Conservation (phyloP, 495 filamentous ascomycete species). For the Tuber aestivum region DNA sequence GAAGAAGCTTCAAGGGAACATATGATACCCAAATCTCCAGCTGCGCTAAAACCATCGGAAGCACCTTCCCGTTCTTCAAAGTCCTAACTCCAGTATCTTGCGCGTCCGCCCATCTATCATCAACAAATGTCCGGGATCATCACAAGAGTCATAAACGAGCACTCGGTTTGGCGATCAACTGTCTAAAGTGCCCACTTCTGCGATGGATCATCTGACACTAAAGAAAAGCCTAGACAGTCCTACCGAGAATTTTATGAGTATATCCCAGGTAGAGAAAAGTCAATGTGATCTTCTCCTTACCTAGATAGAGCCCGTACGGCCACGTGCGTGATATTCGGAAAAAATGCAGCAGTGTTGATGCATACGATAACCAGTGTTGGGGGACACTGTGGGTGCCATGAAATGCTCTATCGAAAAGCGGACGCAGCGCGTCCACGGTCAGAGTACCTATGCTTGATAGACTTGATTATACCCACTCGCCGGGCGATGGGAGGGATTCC, state of each 20-base stretch:
- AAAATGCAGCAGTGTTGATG: too few species aligned
- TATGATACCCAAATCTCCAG: not conserved
- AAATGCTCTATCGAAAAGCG: not conserved
- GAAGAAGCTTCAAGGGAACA: not conserved
- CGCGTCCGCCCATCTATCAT: not conserved
- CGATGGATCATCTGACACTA: not conserved
- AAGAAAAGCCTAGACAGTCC: not conserved
- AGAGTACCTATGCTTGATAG: not conserved
- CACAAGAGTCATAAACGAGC: not conserved
- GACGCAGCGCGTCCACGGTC: not conserved
- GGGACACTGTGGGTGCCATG: too few species aligned
- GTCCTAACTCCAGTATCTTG: not conserved
- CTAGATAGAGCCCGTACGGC: not conserved
- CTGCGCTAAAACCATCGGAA: not conserved
- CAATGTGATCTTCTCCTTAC: not conserved
- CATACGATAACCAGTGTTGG: not conserved
- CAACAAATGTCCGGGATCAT: not conserved
- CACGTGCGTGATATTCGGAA: not conserved
- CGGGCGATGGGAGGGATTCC: not conserved
- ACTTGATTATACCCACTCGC: not conserved
- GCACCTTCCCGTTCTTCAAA: not conserved
- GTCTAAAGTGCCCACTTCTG: not conserved
- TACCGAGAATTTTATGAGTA: too few species aligned
- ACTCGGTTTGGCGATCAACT: not conserved
- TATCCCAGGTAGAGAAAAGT: not conserved